Evolutionary conservation across 2,329 filamentous ascomycete species (phyloP).

Genomic region (Verticillium isaacii): DNA sequence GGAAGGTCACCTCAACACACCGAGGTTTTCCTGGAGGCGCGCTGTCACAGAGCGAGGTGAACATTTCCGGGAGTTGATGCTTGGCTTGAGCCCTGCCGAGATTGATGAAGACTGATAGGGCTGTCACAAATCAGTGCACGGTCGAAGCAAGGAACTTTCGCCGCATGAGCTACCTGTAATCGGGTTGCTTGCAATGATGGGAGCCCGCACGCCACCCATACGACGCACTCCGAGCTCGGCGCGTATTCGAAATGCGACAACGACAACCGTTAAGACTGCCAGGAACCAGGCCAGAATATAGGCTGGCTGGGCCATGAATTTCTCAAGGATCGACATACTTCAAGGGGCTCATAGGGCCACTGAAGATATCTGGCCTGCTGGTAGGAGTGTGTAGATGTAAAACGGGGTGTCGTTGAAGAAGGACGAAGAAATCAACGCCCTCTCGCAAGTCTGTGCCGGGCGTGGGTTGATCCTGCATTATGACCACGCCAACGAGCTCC

Average conservation of each 20-base stretch:
- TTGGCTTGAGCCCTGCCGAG: slow-evolving; percentile 8
- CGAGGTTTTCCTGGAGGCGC: slow-evolving; percentile 26
- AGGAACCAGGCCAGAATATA: not conserved
- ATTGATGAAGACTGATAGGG: slow-evolving; percentile 9
- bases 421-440: not conserved
- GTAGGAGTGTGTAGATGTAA: not conserved
- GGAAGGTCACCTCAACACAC: slow-evolving; percentile 29
- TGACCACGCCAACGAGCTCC: not conserved
- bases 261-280: not conserved
- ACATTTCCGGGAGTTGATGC: slow-evolving; percentile 25
- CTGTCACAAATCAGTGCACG: slow-evolving; percentile 3
- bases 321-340: not conserved
- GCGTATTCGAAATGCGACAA: not conserved
- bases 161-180: slow-evolving; percentile 7
- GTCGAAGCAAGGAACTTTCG: not conserved
- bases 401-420: not conserved
- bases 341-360: not conserved
- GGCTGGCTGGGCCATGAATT: not conserved
- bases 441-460: not conserved
- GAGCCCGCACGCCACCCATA: slow-evolving; percentile 10
- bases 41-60: slow-evolving; percentile 20
- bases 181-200: slow-evolving; percentile 11
- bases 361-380: not conserved
- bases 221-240: not conserved
- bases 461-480: not conserved